Evolutionary conservation across 2,329 filamentous ascomycete genomes (phyloP).

Genomic region (Penicillium sp.): DNA sequence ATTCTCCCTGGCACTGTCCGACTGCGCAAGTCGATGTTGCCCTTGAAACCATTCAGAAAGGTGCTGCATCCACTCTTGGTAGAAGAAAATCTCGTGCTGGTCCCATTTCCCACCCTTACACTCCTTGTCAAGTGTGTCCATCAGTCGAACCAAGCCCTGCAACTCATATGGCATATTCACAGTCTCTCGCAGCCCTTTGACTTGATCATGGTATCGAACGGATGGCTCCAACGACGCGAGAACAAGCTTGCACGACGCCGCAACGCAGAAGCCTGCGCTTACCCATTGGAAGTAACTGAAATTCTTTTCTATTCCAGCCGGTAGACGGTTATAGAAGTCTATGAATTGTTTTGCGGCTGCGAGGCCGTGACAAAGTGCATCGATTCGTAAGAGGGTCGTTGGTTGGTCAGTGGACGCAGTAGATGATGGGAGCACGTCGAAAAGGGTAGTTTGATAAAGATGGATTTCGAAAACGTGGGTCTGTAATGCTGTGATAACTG

Average conservation of each 20-base stretch:
- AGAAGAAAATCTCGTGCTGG: slow-evolving; percentile 5
- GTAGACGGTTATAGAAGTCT: slow-evolving; percentile 3
- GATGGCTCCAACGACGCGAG: slow-evolving; percentile 9
- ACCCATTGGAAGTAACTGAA: slow-evolving; percentile 10
- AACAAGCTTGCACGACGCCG: slow-evolving; percentile 13
- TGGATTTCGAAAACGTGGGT: slow-evolving; percentile 7
- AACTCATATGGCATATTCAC: slow-evolving; percentile 1
- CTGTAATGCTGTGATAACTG: slow-evolving; percentile 3
- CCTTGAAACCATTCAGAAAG: slow-evolving; percentile 13
- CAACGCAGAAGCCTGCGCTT: slow-evolving; percentile 7
- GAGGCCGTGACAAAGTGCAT: slow-evolving; percentile 10
- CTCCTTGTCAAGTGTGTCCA: not conserved
- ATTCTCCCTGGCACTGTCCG: slow-evolving; percentile 7
- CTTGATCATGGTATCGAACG: slow-evolving; percentile 6
- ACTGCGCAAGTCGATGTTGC: slow-evolving; percentile 10
- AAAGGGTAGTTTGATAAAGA: slow-evolving; percentile 11
- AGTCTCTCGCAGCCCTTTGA: slow-evolving; percentile 5
- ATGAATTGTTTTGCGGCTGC: slow-evolving; percentile 10
- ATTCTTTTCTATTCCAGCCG: slow-evolving; percentile 5
- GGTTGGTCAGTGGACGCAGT: not conserved
- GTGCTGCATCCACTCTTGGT: slow-evolving; percentile 7
- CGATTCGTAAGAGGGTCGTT: not conserved
- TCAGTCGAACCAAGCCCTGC: not conserved
- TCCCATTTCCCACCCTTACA: slow-evolving; percentile 11
- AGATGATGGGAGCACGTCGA: slow-evolving; percentile 9